Evolutionary conservation across 1,284 basidiomycete species (phyloP).

Genomic region (Naganishia cerealis): DNA sequence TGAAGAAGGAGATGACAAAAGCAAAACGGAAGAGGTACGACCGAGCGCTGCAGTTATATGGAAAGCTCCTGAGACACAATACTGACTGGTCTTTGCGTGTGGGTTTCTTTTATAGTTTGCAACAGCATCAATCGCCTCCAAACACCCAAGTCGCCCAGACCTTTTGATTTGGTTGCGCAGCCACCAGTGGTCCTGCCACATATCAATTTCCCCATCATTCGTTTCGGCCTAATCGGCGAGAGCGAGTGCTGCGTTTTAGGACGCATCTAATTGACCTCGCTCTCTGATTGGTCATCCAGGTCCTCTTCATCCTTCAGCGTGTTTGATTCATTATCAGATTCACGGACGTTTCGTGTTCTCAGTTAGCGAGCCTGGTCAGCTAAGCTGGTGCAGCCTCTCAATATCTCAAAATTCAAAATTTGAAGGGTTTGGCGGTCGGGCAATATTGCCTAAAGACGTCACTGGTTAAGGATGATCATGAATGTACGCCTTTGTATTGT

Average conservation of each 20-base stretch:
- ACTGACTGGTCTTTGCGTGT: background rate
- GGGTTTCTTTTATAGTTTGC: slow-evolving; percentile 41
- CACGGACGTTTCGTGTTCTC: slow-evolving; percentile 8
- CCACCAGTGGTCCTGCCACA: background rate
- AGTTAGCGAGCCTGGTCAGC: background rate
- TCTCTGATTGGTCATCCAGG: background rate
- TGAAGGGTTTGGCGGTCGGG: background rate
- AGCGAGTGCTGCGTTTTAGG: background rate
- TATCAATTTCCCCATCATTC: background rate
- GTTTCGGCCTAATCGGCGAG: background rate
- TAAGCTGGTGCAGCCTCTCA: slow-evolving; percentile 7
- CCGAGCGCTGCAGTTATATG: background rate
- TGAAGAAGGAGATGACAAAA: slow-evolving; percentile 99
- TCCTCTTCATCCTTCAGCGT: background rate
- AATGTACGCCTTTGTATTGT: slow-evolving; percentile 26
- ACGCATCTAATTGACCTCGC: background rate
- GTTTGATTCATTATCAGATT: background rate
- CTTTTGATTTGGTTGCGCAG: slow-evolving; percentile 37
- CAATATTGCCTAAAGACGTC: slow-evolving; percentile 1
- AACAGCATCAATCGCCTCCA: slow-evolving; percentile 55
- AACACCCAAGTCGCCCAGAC: slow-evolving; percentile 54
- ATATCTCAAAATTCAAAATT: background rate
- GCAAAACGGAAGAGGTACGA: slow-evolving; percentile 82
- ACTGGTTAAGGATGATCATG: slow-evolving; percentile 1
- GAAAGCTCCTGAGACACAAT: background rate